Conservation (phyloP, 2,329 filamentous ascomycete species). For the Penicillium nordicum region DNA sequence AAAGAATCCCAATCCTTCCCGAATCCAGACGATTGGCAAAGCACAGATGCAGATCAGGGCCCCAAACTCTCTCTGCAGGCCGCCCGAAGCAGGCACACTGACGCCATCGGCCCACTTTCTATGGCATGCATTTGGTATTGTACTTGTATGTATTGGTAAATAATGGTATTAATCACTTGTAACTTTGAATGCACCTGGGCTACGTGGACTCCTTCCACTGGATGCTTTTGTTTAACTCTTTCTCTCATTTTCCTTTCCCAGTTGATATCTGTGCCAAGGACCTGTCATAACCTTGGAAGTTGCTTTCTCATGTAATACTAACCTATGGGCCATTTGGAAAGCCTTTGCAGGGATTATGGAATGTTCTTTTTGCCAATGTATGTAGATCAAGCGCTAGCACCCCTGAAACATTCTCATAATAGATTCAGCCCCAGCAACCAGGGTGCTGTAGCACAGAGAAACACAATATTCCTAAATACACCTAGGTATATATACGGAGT, state of each 20-base stretch:
- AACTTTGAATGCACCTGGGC: background rate
- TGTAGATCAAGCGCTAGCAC: conserved; percentile 8
- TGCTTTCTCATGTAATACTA: background rate
- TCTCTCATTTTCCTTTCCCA: background rate
- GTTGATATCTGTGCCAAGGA: background rate
- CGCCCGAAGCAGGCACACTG: conserved; percentile 25
- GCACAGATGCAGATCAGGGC: conserved; percentile 22
- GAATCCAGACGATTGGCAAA: background rate
- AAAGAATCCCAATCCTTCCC: background rate
- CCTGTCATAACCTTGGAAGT: background rate
- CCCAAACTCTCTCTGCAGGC: conserved; percentile 21
- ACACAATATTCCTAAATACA: background rate
- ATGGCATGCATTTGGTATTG: conserved; percentile 18
- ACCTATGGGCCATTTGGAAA: background rate
- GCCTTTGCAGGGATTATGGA: conserved; percentile 22
- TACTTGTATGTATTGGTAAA: conserved; percentile 3
- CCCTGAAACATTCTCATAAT: background rate
- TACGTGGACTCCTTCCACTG: conserved; percentile 7
- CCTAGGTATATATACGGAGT: background rate
- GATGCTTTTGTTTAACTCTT: background rate
- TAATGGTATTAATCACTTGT: too few relatives aligned
- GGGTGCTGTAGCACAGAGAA: background rate
- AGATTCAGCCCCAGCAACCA: conserved; percentile 6
- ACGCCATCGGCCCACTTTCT: conserved; percentile 21
- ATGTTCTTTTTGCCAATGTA: conserved; percentile 13